Evolutionary conservation across 73 alveolate species (phyloP), one percentile per base, ranked within the genome.

Genomic region (Blepharisma japonicum): DNA sequence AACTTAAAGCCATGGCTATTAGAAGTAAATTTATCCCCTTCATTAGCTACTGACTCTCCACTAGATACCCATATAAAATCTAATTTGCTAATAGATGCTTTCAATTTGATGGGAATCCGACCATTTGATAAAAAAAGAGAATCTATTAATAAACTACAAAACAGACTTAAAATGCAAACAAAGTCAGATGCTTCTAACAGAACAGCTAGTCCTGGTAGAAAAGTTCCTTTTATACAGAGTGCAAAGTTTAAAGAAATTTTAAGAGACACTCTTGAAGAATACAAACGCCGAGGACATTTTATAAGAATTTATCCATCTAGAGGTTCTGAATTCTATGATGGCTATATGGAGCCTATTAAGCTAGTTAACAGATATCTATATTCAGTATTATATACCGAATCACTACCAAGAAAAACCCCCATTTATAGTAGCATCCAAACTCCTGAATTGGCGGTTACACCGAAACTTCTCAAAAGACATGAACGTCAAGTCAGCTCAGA

Each of bases 21-120:
- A 81, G 98, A 93, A 88, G 93, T 91, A 27, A 93, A 93, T 80
- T 78, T 90, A 27, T 88, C 94, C 18, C 98, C 98, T 14, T 83
- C 96, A 6, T 71, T 93, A 32, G 96, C 94, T 38, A 86, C 91
- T 55, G 90, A 89, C 85, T 84, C 97, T 68, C 95, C 95, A 66
- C 23, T 78, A 0, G 97, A 91, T 88, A 51, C 78, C 46, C 68
- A 86, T 71, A 91, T 89, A 18, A 94, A 94, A 72, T 76, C 87
- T 23, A 88, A 87, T 53, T 84, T 89, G 55, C 80, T 93, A 55
- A 72, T 94, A 21, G 96, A 87, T 56, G 89, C 90, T 32, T 91
- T 93, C 80, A 93, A 90, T 82, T 74, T 93, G 9, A 82, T 93
- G 7, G 96, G 96, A 18, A 71, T 94, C 6, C 71, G 78, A 54